A percentile compares a stretch with the other conserved stretches of the same genome.
Conservation (phyloP, 2,329 filamentous ascomycete species). For the Fusarium anthophilum region DNA sequence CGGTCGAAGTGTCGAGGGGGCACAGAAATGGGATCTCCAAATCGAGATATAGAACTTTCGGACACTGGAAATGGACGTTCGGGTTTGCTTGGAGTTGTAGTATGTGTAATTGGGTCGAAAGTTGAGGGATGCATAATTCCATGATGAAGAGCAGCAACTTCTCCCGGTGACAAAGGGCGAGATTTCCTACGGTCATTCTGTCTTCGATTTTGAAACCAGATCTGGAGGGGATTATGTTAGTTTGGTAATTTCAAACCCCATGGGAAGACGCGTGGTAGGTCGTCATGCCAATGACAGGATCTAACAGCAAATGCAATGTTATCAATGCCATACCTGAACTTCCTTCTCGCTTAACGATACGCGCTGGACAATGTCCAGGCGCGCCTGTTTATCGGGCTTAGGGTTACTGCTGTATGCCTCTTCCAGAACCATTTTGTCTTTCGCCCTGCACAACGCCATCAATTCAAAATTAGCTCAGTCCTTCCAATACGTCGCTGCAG, state of each 20-base stretch:
- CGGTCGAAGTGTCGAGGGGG: conserved; percentile 39
- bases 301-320: not conserved
- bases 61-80: conserved; percentile 43
- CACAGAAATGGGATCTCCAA: conserved; percentile 36
- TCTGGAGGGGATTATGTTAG: conserved; percentile 62
- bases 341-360: conserved; percentile 94
- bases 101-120: conserved; percentile 53
- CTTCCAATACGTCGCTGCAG: not conserved
- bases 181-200: conserved; percentile 93
- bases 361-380: conserved; percentile 83
- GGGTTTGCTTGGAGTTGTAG: conserved; percentile 39
- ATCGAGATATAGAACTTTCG: conserved; percentile 41
- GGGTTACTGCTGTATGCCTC: conserved; percentile 84
- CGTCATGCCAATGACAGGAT: not conserved
- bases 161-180: conserved; percentile 80
- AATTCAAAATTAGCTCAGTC: conserved; percentile 33
- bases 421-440: conserved; percentile 90
- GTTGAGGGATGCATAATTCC: conserved; percentile 63
- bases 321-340: conserved; percentile 77
- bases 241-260: conserved; percentile 9
- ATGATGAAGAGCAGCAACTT: conserved; percentile 71
- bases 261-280: conserved; percentile 24
- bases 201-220: conserved; percentile 96
- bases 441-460: conserved; percentile 65
- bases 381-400: conserved; percentile 90